Percentiles rank a stretch among this genome's conserved stretches.
These are phyloP conservation scores for Aciculoconidium aculeatum DNA, from an alignment of 805 yeast species.

Conservation along the genomic window DNA sequence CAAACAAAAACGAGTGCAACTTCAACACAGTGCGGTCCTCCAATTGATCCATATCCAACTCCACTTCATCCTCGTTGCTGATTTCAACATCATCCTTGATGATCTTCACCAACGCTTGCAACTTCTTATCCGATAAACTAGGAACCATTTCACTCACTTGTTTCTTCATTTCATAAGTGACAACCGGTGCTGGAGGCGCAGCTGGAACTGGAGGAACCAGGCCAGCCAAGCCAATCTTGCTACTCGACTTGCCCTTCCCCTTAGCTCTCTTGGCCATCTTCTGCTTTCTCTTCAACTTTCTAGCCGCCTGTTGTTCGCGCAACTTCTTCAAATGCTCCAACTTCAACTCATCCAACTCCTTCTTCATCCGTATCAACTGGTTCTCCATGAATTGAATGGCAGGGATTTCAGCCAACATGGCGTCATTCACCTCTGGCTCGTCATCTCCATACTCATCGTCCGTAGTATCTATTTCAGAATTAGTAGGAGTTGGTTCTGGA, in stretches of 20 bases:
- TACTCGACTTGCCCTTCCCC: slow-evolving; percentile 12
- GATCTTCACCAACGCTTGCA: slow-evolving; percentile 77
- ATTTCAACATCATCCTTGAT: slow-evolving; percentile 62
- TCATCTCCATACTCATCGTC: slow-evolving; percentile 43
- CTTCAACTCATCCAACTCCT: slow-evolving; percentile 77
- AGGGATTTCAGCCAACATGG: slow-evolving; percentile 65
- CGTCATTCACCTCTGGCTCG: slow-evolving; percentile 52
- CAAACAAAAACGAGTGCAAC: slow-evolving; percentile 72
- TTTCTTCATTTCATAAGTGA: slow-evolving; percentile 95
- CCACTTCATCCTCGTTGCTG: slow-evolving; percentile 81
- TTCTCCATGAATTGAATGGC: slow-evolving; percentile 86
- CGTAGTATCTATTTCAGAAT: slow-evolving; percentile 33
- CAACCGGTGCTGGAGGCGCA: slow-evolving; percentile 32
- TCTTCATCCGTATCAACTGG: slow-evolving; percentile 79
- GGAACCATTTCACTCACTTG: slow-evolving; percentile 84
- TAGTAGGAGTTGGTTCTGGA: slow-evolving; percentile 62
- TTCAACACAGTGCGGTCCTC: slow-evolving; percentile 79
- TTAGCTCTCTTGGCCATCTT: slow-evolving; percentile 20
- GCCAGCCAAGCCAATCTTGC: slow-evolving; percentile 10
- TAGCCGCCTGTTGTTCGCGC: slow-evolving; percentile 56
- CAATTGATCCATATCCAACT: slow-evolving; percentile 89
- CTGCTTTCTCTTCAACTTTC: slow-evolving; percentile 36
- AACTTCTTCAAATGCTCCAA: slow-evolving; percentile 65
- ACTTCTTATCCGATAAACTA: slow-evolving; percentile 68
- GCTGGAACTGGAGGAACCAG: slow-evolving; percentile 13